Evolutionary conservation across 306 rosid genomes (phyloP).

Genomic region (Dryas drummondii): DNA sequence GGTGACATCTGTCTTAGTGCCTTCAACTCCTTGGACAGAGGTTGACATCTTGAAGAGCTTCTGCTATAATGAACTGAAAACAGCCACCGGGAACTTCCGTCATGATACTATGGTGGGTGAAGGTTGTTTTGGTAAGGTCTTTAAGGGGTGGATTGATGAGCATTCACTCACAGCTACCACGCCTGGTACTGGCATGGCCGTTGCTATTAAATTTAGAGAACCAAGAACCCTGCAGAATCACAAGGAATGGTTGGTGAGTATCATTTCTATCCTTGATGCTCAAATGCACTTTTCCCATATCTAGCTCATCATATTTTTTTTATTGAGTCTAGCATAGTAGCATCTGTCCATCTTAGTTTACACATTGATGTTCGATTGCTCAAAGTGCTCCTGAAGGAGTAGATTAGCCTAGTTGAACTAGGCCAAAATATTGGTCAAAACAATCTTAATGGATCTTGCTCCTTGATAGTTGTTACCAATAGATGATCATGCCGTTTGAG

Average conservation of each 20-base stretch:
- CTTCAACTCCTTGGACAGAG: slow-evolving; percentile 83
- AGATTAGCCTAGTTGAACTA: too few relatives aligned
- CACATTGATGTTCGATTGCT: neutral
- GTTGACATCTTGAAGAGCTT: slow-evolving; percentile 89
- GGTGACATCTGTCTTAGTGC: slow-evolving; percentile 46
- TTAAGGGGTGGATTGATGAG: slow-evolving; percentile 95
- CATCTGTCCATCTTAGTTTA: neutral
- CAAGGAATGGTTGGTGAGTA: slow-evolving; percentile 98
- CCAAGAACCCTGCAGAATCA: slow-evolving; percentile 93
- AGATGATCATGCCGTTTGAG: slow-evolving; percentile 7
- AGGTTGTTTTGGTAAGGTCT: slow-evolving; percentile 92
- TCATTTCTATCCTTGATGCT: slow-evolving; percentile 14
- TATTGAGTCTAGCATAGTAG: neutral
- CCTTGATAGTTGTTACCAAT: slow-evolving; percentile 10
- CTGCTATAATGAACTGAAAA: slow-evolving; percentile 62
- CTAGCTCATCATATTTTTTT: neutral
- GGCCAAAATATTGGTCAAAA: neutral
- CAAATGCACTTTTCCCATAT: neutral
- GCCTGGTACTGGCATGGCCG: slow-evolving; percentile 83
- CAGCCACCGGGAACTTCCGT: slow-evolving; percentile 90
- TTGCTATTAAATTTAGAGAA: slow-evolving; percentile 69
- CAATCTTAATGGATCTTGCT: neutral
- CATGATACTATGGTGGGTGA: slow-evolving; percentile 96
- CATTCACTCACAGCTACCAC: slow-evolving; percentile 61
- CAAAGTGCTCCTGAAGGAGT: neutral